phyloP scores from a whole-genome alignment of 1,139 yeast species.

The Debaryomyces nepalensis region DNA sequence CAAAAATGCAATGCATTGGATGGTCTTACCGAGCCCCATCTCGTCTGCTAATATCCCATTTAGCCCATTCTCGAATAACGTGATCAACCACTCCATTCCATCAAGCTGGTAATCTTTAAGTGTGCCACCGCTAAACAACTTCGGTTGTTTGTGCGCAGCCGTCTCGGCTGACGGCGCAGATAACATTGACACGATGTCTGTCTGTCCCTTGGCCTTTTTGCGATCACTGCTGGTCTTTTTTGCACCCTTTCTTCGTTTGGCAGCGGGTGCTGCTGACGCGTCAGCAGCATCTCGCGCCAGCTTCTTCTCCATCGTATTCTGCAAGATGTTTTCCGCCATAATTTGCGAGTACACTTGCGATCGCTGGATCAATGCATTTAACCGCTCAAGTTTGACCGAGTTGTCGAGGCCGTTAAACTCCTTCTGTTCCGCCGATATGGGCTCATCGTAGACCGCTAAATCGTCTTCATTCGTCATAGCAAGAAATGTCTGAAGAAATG shows the following conservation, averaged over 20 bases:
- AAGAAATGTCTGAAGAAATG: too few relatives aligned
- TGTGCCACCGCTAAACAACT: constrained; percentile 63
- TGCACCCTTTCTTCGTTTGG: constrained; percentile 7
- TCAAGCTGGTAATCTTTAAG: constrained; percentile 86
- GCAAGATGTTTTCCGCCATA: constrained; percentile 74
- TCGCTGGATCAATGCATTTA: constrained; percentile 75
- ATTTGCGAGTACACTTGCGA: constrained; percentile 85
- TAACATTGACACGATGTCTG: constrained; percentile 35
- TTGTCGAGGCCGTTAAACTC: constrained; percentile 47
- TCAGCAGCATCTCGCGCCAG: constrained; percentile 19
- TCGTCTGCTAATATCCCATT: constrained; percentile 97
- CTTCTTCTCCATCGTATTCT: constrained; percentile 36
- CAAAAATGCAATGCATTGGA: constrained; percentile 81
- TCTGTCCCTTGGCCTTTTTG: constrained; percentile 14
- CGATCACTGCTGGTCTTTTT: too few relatives aligned
- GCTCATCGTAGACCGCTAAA: constrained; percentile 8
- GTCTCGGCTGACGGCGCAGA: constrained; percentile 14
- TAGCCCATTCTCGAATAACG: constrained; percentile 88
- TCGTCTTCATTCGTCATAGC: constrained; percentile 15
- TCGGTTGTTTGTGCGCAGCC: constrained; percentile 58
- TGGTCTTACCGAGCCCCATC: constrained; percentile 94
- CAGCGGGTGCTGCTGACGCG: constrained; percentile 10
- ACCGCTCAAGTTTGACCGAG: constrained; percentile 57
- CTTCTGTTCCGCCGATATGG: constrained; percentile 33
- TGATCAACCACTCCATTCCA: constrained; percentile 88